Conservation (phyloP, 2,329 filamentous ascomycete species). For the Monosporascus cannonballus region DNA sequence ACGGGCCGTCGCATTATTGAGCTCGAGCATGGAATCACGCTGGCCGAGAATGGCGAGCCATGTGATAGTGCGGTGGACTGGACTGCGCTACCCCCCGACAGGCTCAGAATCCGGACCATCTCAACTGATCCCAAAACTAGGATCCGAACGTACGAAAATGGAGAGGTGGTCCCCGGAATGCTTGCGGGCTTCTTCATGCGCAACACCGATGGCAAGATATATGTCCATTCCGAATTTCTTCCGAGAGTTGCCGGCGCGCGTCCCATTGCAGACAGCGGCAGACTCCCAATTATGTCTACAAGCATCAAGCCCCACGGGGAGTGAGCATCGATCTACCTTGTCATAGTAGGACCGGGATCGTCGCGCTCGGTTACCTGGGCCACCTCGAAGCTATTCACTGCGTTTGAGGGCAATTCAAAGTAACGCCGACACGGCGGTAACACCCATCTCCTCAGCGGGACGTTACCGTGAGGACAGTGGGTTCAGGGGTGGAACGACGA, state of each 20-base stretch:
- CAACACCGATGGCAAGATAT: conserved; percentile 14
- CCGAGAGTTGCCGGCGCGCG: background rate
- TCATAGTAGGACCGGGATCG: too few species aligned
- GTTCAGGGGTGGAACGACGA: too few species aligned
- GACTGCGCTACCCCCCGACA: conserved; percentile 20
- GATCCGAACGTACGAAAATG: conserved; percentile 8
- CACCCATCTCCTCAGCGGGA: too few species aligned
- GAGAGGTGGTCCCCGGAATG: conserved; percentile 10
- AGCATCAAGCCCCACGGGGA: too few species aligned
- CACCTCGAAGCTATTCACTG: too few species aligned
- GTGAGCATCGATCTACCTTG: too few species aligned
- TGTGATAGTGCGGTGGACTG: conserved; percentile 9
- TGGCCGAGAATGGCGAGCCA: conserved; percentile 15
- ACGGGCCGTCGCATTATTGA: conserved; percentile 29
- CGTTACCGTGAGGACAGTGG: too few species aligned
- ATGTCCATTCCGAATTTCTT: conserved; percentile 17
- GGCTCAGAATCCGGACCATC: conserved; percentile 19
- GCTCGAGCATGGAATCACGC: conserved; percentile 30
- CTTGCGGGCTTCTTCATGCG: conserved; percentile 18
- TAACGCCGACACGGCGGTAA: too few species aligned
- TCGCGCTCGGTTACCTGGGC: too few species aligned
- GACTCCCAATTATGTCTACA: background rate
- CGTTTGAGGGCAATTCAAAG: too few species aligned
- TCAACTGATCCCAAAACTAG: conserved; percentile 9
- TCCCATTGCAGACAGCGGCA: background rate